Evolutionary conservation across 306 rosid species (phyloP), one percentile per base, ranked within the genome.

Genomic region (Psophocarpus tetragonolobus): DNA sequence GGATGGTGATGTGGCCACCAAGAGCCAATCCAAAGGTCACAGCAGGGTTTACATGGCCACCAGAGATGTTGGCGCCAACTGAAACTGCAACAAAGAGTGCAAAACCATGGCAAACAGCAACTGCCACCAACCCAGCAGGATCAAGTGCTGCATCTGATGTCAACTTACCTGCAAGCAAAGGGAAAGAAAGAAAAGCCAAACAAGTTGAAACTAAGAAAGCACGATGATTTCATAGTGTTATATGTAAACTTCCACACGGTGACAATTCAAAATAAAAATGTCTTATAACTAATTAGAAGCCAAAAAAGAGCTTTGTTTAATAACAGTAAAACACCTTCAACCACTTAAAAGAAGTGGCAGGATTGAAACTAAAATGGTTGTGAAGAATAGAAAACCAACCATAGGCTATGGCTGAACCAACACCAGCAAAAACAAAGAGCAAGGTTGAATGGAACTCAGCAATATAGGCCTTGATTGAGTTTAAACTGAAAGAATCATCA

Each of bases 21-120:
- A 91, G 78, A 80, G 97, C 97, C 90, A 93, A 87, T 20, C 98
- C 96, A 36, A 93, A 90, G n/a, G 97, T 93, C 69, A 93, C 98
- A 6, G 98, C 96, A 12, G 97, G 98, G 90, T 94, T 94, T 3
- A 94, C 97, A 79, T 94, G 98, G 3, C 97, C 98, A 32, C 97
- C 96, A 48, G 98, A 94, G 81, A 94, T 94, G 87, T 91, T 94
- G 76, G 96, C 96, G 18, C 90, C 90, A 73, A 91, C 79, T 0
- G 97, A 30, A 73, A 94, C 98, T 15, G 98, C 98, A 61, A 91
- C 96, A 70, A 94, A 94, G 6, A 94, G 87, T 82, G 97, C 97
- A 81, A 94, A 86, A 10, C 88, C 97, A 68, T 94, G 98, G 87
- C 91, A 87, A n/a, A 90, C 64, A 5, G 98, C 98, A 60, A 94